Evolutionary conservation across 148 eudicot species (phyloP).

Genomic region (Camellia granthamiana): DNA sequence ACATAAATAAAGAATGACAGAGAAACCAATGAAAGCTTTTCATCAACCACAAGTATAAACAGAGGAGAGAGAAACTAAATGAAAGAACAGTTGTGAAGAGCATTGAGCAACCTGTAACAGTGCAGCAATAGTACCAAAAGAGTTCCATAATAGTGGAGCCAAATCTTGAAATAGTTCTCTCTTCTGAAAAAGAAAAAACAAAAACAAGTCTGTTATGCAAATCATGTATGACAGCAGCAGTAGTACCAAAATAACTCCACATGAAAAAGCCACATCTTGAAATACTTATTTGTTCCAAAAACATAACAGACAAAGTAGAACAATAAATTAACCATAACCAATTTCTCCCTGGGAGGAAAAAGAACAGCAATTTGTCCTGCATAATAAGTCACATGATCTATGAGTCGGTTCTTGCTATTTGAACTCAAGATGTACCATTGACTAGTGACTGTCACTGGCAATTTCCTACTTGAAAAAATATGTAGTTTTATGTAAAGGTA

Average conservation of each 20-base stretch:
- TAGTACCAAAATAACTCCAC: slow-evolving; percentile 16
- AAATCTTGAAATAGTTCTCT: slow-evolving; percentile 90
- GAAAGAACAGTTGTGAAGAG: not conserved
- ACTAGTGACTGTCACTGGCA: too few relatives aligned
- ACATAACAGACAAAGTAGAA: not conserved
- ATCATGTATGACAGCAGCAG: slow-evolving; percentile 18
- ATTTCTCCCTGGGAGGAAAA: not conserved
- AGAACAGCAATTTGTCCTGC: not conserved
- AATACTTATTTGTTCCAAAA: slow-evolving; percentile 11
- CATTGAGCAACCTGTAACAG: slow-evolving; percentile 65
- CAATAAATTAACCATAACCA: not conserved
- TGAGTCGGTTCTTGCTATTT: too few relatives aligned
- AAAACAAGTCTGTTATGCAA: slow-evolving; percentile 12
- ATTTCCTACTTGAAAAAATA: too few relatives aligned
- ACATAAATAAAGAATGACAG: not conserved
- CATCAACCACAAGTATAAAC: not conserved
- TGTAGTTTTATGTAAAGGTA: not conserved
- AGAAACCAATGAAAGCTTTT: not conserved
- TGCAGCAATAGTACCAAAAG: slow-evolving; percentile 94
- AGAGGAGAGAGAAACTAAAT: not conserved
- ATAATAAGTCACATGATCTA: too few relatives aligned
- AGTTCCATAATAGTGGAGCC: slow-evolving; percentile 94
- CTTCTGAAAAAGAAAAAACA: slow-evolving; percentile 40
- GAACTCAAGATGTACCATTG: too few relatives aligned
- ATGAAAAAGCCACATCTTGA: slow-evolving; percentile 16